These are phyloP conservation scores for Terana coerulea DNA, from an alignment of 768 basidiomycete species.

Conservation along the genomic window DNA sequence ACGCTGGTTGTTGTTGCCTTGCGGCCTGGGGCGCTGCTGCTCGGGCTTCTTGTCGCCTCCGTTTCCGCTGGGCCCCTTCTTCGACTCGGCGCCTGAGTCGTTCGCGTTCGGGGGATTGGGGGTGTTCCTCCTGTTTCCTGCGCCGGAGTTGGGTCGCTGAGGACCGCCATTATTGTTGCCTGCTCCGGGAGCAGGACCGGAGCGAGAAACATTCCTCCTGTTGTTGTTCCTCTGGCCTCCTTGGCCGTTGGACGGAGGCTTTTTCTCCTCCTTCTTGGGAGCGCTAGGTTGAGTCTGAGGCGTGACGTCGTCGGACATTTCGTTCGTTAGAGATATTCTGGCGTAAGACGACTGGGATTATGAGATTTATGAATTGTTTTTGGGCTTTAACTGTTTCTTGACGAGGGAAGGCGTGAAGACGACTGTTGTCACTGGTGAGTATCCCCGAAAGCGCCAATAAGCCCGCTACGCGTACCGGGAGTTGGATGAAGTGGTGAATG, in stretches of 20 bases:
- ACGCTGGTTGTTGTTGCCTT: slow-evolving; percentile 25
- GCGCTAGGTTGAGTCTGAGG: slow-evolving; percentile 44
- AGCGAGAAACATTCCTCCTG: slow-evolving; percentile 56
- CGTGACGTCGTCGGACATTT: slow-evolving; percentile 81
- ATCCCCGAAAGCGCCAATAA: slow-evolving; percentile 3
- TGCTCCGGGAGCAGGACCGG: slow-evolving; percentile 34
- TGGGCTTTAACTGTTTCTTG: slow-evolving; percentile 40
- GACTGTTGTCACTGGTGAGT: slow-evolving; percentile 9
- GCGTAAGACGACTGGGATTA: slow-evolving; percentile 19
- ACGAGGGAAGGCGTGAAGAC: slow-evolving; percentile 13
- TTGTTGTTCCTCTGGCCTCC: slow-evolving; percentile 47
- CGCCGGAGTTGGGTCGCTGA: slow-evolving; percentile 59
- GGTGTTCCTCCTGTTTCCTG: slow-evolving; percentile 50
- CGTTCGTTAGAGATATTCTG: slow-evolving; percentile 59
- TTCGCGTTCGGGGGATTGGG: slow-evolving; percentile 34
- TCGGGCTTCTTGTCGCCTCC: slow-evolving; percentile 45
- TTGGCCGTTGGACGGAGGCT: slow-evolving; percentile 36
- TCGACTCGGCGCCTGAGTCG: slow-evolving; percentile 77
- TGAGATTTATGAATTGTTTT: slow-evolving; percentile 37
- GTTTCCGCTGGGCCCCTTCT: slow-evolving; percentile 51
- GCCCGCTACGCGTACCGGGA: slow-evolving; percentile 38
- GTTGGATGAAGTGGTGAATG: slow-evolving; percentile 33
- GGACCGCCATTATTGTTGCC: slow-evolving; percentile 30
- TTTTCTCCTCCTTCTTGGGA: slow-evolving; percentile 66
- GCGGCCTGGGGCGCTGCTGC: slow-evolving; percentile 36